Conservation (phyloP, 805 yeast species). For the Candida berthetii region DNA sequence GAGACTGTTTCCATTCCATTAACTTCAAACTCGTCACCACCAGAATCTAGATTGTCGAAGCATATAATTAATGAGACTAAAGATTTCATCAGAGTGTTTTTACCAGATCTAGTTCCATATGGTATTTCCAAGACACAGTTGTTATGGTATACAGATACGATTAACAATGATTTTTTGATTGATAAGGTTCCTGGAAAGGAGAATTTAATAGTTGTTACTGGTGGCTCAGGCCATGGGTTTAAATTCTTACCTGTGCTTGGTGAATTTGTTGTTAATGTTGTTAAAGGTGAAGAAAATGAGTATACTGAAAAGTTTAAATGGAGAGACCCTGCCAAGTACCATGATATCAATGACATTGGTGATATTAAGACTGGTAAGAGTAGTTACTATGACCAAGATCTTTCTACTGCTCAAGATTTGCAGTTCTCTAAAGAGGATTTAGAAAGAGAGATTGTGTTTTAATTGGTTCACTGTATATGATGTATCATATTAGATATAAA, state of each 20-base stretch:
- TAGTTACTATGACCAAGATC: slow-evolving; percentile 23
- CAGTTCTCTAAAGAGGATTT: no score
- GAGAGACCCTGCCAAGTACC: slow-evolving; percentile 21
- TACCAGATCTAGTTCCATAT: slow-evolving; percentile 12
- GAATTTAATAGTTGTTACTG: slow-evolving; percentile 24
- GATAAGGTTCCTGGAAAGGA: slow-evolving; percentile 20
- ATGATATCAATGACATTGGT: slow-evolving; percentile 29
- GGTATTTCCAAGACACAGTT: slow-evolving; percentile 27
- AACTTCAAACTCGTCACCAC: not conserved
- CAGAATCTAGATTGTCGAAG: not conserved
- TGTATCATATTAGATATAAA: no score
- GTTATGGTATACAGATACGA: slow-evolving; percentile 33
- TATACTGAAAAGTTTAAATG: slow-evolving; percentile 26
- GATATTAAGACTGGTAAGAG: slow-evolving; percentile 59
- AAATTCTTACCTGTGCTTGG: slow-evolving; percentile 29
- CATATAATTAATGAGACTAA: slow-evolving; percentile 6
- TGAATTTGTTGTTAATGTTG: slow-evolving; percentile 22
- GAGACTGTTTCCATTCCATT: not conserved
- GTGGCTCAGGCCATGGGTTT: slow-evolving; percentile 31
- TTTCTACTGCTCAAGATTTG: no score
- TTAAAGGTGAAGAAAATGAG: slow-evolving; percentile 25
- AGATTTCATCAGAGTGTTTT: slow-evolving; percentile 3
- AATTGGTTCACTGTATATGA: no score
- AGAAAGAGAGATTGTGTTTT: no score
- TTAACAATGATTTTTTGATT: slow-evolving; percentile 24